A percentile compares a stretch with the other conserved stretches of the same genome.
Conservation (phyloP, 169 alveolate genomes). For the Plasmodium berghei region DNA sequence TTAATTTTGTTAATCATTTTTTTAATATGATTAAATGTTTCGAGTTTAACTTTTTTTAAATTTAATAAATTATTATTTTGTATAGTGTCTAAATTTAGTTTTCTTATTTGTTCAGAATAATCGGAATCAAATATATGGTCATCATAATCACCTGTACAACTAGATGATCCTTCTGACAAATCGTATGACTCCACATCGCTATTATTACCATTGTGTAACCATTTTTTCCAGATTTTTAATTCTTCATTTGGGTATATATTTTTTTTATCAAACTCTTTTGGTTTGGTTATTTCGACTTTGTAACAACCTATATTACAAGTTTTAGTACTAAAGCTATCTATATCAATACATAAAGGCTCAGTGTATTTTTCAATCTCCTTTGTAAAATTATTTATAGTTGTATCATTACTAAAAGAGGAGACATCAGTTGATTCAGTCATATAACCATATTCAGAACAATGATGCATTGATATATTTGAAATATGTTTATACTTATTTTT, state of each 20-base stretch:
- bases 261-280: constrained; percentile 33
- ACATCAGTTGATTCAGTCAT: neutral
- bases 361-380: constrained; percentile 21
- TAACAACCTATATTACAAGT: neutral
- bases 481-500: neutral
- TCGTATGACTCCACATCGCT: neutral
- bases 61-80: constrained; percentile 22
- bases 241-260: constrained; percentile 35
- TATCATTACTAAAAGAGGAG: constrained; percentile 24
- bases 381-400: constrained; percentile 25
- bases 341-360: constrained; percentile 29
- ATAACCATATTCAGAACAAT: constrained; percentile 1
- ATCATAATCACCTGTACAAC: neutral
- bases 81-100: neutral
- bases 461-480: neutral
- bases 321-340: constrained; percentile 10
- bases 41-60: constrained; percentile 39
- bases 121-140: constrained; percentile 19
- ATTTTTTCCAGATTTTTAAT: neutral
- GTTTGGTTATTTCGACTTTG: neutral
- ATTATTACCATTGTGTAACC: neutral
- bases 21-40: constrained; percentile 60
- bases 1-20: constrained; percentile 31
- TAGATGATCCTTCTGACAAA: neutral
- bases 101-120: constrained; percentile 8